Percentiles rank a stretch among this genome's conserved stretches.
Evolutionary conservation across 1,284 basidiomycete species (phyloP).

Genomic region (Sutorius eximius): DNA sequence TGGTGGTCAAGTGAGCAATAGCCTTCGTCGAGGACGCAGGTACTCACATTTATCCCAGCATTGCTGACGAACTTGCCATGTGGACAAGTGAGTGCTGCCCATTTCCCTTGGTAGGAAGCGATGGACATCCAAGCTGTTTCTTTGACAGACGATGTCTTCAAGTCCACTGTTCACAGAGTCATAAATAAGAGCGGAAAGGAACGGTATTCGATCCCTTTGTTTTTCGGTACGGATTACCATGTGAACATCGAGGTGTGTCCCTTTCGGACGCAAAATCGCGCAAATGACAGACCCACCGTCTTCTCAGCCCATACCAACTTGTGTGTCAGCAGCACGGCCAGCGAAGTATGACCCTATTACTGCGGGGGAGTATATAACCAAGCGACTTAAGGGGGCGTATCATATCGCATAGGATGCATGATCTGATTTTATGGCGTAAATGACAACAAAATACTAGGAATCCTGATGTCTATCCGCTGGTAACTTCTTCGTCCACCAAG

Average conservation of each 20-base stretch:
- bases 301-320: conserved; percentile 63
- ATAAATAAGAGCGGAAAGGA: conserved; percentile 70
- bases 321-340: conserved; percentile 61
- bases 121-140: background rate
- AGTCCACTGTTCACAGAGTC: conserved; percentile 82
- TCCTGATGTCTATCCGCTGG: background rate
- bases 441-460: background rate
- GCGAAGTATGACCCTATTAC: conserved; percentile 59
- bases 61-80: conserved; percentile 83
- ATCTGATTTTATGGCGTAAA: background rate
- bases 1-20: conserved; percentile 45
- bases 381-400: conserved; percentile 55
- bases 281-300: background rate
- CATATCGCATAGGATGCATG: conserved; percentile 12
- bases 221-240: conserved; percentile 79
- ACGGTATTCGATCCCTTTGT: conserved; percentile 81
- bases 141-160: conserved; percentile 77
- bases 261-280: background rate
- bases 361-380: conserved; percentile 66
- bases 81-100: conserved; percentile 72
- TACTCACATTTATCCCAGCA: conserved; percentile 39
- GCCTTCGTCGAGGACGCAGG: background rate
- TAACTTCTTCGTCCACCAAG: background rate
- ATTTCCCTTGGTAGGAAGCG: too few relatives aligned
- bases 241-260: conserved; percentile 64